Evolutionary conservation across 768 basidiomycete species (phyloP), one percentile per base, ranked within the genome.

Genomic region (Suillus placidus): DNA sequence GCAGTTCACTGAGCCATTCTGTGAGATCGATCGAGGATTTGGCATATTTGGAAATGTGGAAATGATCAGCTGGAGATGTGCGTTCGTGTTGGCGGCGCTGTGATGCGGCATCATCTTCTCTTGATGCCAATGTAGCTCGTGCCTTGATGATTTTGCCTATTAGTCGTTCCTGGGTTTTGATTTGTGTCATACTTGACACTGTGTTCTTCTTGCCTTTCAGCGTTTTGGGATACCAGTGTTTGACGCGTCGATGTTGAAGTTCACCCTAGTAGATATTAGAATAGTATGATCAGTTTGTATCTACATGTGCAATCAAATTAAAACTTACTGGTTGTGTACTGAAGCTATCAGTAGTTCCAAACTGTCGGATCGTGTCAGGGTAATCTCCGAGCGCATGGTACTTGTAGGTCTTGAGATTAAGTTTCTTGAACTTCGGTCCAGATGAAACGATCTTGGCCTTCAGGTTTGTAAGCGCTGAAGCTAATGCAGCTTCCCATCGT

Each of bases 301-400:
- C 0, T 51, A 51, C 23, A 51, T 3, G 2, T 9, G 2, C 16
- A 5, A n/a, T 35, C 12, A 56, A 56, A 20, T 35, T 2, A 35
- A 56, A 51, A 56, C 54, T 32, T 67, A 81, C 58, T 4, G 52
- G 45, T 42, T 78, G 73, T 1, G 78, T 81, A 0, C 76, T 74
- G 66, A 76, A 81, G 9, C 64, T 68, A 61, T 82, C 78, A 1
- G 76, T 77, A 7, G 79, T 77, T 0, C 81, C 77, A 63, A 72
- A 75, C 0, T 7, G 12, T 0, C 35, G 42, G 16, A 70, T 68
- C 1, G 35, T 61, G 26, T 67, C 34, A 0, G 64, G 63, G 32
- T 67, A 69, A 30, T 70, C 69, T 13, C 61, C 66, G 3, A 70
- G 49, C 0, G 62, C 32, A 9, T 70, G 69, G 16, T 60, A 62